Evolutionary conservation across 805 yeast genomes (phyloP), one percentile per base, ranked within the genome.

Genomic region (Helenozyma rhizophorensis): DNA sequence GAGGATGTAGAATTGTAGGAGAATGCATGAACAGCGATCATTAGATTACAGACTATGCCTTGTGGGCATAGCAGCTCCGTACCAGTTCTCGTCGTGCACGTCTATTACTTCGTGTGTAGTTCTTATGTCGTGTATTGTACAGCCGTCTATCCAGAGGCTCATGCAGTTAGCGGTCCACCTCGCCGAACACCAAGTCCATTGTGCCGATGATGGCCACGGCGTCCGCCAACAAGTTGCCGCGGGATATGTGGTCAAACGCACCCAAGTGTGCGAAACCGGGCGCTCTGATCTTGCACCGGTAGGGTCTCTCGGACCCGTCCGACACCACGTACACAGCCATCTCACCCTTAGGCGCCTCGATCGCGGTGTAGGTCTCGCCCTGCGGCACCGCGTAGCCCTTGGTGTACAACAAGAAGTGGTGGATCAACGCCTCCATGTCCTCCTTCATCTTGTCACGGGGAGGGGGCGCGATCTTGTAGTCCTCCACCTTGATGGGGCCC

Each of bases 311-410:
- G 38, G 83, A 64, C 35, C 95, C 95, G 65, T 86, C 95, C 47
- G 88, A 78, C 36, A 86, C 94, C 32, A 86, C 80, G 54, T 80
- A 86, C 35, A 84, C 94, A 40, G 84, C 95, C 93, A 86, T 83
- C 65, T 86, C 95, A 58, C 95, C 95, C 76, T 86, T 86, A 58
- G 95, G 95, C 15, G 95, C 95, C 68, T 86, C 95, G 47, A 86
- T 85, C 36, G 85, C 90, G 31, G 93, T 83, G 59, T 86, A 86
- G 9, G 95, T 82, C 66, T 86, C 95, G 54, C 95, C 95, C 34
- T 78, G 83, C 27, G 95, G 95, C 26, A 86, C 95, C 23, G 80
- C 78, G 59, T 78, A 84, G 48, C 95, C 95, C 71, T 86, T 86
- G 36, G 95, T 83, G 70, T 80, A 86, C 47, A 83, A 70, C 60